These are phyloP conservation scores for Dictyophora rubrovolvata DNA, from an alignment of 768 basidiomycete genomes.

Conservation along the genomic window DNA sequence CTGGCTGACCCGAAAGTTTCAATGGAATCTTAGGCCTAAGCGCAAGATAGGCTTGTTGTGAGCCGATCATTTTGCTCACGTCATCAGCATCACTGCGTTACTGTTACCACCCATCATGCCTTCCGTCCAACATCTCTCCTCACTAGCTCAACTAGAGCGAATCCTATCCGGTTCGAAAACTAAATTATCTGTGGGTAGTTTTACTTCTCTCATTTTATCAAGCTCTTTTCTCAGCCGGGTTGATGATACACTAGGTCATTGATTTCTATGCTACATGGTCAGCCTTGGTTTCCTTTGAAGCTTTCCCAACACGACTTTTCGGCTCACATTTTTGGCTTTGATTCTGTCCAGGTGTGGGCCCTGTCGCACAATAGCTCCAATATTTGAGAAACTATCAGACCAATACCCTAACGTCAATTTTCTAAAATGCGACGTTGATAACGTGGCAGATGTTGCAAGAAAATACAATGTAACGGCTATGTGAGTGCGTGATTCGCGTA, in stretches of 20 bases:
- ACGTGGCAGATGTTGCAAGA: conserved; percentile 54
- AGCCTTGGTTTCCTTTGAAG: conserved; percentile 10
- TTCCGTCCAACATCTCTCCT: conserved; percentile 50
- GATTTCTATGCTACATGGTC: conserved; percentile 84
- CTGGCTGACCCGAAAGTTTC: no score
- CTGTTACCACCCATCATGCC: neutral
- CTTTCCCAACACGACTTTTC: neutral
- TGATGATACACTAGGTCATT: conserved; percentile 44
- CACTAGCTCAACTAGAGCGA: conserved; percentile 50
- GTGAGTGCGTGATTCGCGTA: conserved; percentile 28
- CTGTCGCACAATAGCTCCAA: conserved; percentile 74
- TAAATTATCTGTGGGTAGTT: conserved; percentile 48
- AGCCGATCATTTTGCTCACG: neutral
- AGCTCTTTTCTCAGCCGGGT: conserved; percentile 3
- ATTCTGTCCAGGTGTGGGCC: conserved; percentile 61
- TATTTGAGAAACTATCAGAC: conserved; percentile 59
- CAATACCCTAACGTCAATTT: conserved; percentile 67
- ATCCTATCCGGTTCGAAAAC: conserved; percentile 48
- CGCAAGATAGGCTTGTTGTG: no score
- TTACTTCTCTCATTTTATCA: neutral
- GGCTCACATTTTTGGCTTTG: conserved; percentile 10
- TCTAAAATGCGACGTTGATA: conserved; percentile 75
- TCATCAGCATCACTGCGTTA: neutral
- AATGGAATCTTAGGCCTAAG: no score
- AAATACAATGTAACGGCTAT: conserved; percentile 62